Conservation (phyloP, 805 yeast species). For the Candida yuanshanica region DNA sequence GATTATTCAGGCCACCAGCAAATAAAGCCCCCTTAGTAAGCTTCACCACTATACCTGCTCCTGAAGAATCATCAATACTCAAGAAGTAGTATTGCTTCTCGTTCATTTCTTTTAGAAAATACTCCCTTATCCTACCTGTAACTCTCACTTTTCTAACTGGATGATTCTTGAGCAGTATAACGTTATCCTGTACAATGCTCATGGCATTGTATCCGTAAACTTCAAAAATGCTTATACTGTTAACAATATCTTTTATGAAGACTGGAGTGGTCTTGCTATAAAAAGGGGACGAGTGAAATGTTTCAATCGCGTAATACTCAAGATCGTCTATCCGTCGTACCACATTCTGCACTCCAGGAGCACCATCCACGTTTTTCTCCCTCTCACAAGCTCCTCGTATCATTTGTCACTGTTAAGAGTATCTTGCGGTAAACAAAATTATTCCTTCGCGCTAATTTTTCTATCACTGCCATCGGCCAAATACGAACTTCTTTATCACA, state of each 20-base stretch:
- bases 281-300: conserved; percentile 30
- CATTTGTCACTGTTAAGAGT: neutral
- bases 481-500: neutral
- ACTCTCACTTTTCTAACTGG: conserved; percentile 34
- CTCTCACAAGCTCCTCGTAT: neutral
- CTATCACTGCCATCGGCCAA: conserved; percentile 1
- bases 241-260: conserved; percentile 25
- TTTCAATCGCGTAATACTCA: conserved; percentile 29
- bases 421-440: no score
- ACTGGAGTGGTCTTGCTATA: conserved; percentile 26
- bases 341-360: conserved; percentile 24
- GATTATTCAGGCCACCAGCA: conserved; percentile 15
- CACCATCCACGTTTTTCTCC: conserved; percentile 14
- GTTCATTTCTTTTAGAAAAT: conserved; percentile 16
- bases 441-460: neutral
- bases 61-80: conserved; percentile 28
- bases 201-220: conserved; percentile 26
- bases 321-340: conserved; percentile 20
- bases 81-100: conserved; percentile 19
- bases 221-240: conserved; percentile 14
- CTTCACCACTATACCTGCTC: conserved; percentile 24
- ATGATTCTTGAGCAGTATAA: conserved; percentile 34
- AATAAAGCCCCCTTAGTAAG: conserved; percentile 17
- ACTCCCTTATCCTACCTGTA: conserved; percentile 32
- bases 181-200: conserved; percentile 10